Conservation (phyloP, 306 rosid genomes). For the Abrus pulchellus region DNA sequence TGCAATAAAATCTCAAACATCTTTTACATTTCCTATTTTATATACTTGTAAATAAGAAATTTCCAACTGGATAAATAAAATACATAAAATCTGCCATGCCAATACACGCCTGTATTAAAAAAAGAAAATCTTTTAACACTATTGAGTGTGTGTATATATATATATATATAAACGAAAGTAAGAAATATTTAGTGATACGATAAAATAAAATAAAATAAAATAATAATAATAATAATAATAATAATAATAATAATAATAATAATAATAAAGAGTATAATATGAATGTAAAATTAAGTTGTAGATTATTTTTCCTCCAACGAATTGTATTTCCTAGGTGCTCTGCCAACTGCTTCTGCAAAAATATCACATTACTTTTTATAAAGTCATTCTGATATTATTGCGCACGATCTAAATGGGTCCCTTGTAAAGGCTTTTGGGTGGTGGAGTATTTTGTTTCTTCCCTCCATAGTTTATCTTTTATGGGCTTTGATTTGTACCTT, state of each 20-base stretch:
- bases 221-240: too few species aligned
- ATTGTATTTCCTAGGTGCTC: neutral
- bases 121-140: too few species aligned
- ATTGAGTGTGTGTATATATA: too few species aligned
- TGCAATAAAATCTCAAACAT: slow-evolving; percentile 15
- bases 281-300: too few species aligned
- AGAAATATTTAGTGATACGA: too few species aligned
- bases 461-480: slow-evolving; percentile 12
- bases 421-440: neutral
- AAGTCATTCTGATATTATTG: slow-evolving; percentile 30
- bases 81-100: slow-evolving; percentile 4
- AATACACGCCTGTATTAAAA: too few species aligned
- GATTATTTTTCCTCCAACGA: neutral
- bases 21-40: neutral
- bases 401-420: slow-evolving; percentile 40
- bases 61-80: slow-evolving; percentile 14
- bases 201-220: too few species aligned
- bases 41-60: neutral
- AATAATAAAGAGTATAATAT: too few species aligned
- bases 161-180: too few species aligned
- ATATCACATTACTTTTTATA: neutral
- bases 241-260: too few species aligned
- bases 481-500: slow-evolving; percentile 28
- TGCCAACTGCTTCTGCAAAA: slow-evolving; percentile 10
- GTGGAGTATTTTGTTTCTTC: slow-evolving; percentile 31